Conservation (phyloP, 805 yeast species). For the Saturnispora hagleri region DNA sequence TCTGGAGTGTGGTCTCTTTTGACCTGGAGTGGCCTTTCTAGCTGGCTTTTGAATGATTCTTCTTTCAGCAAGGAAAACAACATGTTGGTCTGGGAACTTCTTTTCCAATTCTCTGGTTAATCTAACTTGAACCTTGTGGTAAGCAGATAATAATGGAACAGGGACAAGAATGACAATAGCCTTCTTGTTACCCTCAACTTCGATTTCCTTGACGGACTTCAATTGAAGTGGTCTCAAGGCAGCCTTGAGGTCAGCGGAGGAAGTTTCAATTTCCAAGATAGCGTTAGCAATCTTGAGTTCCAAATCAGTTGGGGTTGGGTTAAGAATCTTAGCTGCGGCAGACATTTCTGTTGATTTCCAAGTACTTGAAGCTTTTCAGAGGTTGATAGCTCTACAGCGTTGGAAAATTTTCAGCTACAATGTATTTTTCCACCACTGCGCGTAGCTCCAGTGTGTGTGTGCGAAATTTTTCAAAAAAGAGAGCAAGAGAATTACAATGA, state of each 20-base stretch:
- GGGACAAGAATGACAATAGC: slow-evolving; percentile 98
- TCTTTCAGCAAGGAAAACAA: slow-evolving; percentile 98
- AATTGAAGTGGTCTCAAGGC: slow-evolving; percentile 97
- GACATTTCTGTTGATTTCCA: slow-evolving; percentile 51
- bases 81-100: slow-evolving; percentile 99
- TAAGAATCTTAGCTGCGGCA: slow-evolving; percentile 92
- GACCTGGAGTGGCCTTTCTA: slow-evolving; percentile 85
- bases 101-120: slow-evolving; percentile 99
- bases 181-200: slow-evolving; percentile 96
- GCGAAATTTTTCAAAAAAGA: not conserved
- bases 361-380: not conserved
- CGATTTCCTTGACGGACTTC: slow-evolving; percentile 97
- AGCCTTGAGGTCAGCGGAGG: slow-evolving; percentile 86
- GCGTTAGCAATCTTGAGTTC: slow-evolving; percentile 99
- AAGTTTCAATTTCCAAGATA: slow-evolving; percentile 86
- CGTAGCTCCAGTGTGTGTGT: not conserved
- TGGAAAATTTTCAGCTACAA: slow-evolving; percentile 1
- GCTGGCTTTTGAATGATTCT: slow-evolving; percentile 99
- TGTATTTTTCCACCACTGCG: slow-evolving; percentile 1
- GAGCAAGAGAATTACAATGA: not conserved
- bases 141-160: slow-evolving; percentile 82
- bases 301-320: slow-evolving; percentile 94
- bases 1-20: slow-evolving; percentile 99
- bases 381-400: not conserved
- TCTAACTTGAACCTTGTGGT: slow-evolving; percentile 96